A percentile compares a stretch with the other conserved stretches of the same genome.
Evolutionary conservation across 2,329 filamentous ascomycete species (phyloP).

Genomic region (Botrytis elliptica): DNA sequence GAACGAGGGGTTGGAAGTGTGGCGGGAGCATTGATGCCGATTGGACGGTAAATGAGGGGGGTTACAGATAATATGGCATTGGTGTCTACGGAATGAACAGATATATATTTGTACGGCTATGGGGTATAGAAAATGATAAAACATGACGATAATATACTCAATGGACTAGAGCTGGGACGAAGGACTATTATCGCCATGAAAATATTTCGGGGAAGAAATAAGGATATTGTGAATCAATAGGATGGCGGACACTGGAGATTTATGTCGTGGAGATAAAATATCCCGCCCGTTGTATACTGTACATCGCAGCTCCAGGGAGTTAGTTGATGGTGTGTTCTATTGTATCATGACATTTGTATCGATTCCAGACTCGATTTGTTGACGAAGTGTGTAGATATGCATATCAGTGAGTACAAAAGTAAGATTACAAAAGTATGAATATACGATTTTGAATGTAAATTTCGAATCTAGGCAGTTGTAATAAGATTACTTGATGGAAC

Average conservation of each 20-base stretch:
- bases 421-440: too few relatives aligned
- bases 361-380: too few relatives aligned
- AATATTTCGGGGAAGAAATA: fast-evolving
- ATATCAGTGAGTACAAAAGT: too few relatives aligned
- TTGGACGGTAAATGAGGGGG: constrained; percentile 60
- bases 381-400: too few relatives aligned
- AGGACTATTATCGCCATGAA: neutral
- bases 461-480: too few relatives aligned
- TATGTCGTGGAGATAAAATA: neutral
- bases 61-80: neutral
- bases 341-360: too few relatives aligned
- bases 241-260: fast-evolving
- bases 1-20: constrained; percentile 84
- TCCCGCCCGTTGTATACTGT: too few relatives aligned
- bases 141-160: neutral
- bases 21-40: constrained; percentile 81
- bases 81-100: neutral
- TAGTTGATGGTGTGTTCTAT: too few relatives aligned
- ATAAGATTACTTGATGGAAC: too few relatives aligned
- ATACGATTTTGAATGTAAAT: too few relatives aligned
- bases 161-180: neutral
- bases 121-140: neutral
- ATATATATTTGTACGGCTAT: neutral
- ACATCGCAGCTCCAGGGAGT: too few relatives aligned
- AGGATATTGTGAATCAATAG: fast-evolving